Percentiles rank a stretch among this genome's conserved stretches.
Evolutionary conservation across 2,329 filamentous ascomycete genomes (phyloP).

Genomic region (Hymenoscyphus infarciens): DNA sequence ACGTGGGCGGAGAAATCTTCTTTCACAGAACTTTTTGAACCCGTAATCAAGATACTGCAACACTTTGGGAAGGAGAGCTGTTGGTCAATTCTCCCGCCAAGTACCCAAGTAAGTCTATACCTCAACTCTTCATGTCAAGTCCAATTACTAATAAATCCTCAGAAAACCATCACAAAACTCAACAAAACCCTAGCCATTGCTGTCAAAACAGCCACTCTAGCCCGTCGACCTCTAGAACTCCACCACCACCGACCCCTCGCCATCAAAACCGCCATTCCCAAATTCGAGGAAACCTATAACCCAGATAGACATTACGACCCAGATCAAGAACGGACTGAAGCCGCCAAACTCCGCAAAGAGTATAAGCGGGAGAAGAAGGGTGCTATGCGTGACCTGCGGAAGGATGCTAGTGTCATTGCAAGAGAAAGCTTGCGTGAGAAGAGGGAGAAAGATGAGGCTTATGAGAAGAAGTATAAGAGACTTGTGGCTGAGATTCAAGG

Average conservation of each 20-base stretch:
- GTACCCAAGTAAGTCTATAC: constrained; percentile 25
- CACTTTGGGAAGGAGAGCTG: constrained; percentile 56
- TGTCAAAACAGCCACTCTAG: constrained; percentile 58
- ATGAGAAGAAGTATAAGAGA: constrained; percentile 93
- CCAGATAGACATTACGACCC: constrained; percentile 97
- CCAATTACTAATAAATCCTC: constrained; percentile 20
- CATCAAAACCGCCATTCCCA: constrained; percentile 84
- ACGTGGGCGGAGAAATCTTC: constrained; percentile 71
- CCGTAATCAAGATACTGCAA: constrained; percentile 54
- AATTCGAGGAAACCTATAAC: constrained; percentile 94
- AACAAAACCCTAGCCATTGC: constrained; percentile 47
- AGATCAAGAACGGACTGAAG: constrained; percentile 81
- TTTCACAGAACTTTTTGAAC: constrained; percentile 75
- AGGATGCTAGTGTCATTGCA: constrained; percentile 91
- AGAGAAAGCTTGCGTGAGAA: constrained; percentile 87
- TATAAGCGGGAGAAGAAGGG: constrained; percentile 96
- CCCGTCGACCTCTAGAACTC: constrained; percentile 76
- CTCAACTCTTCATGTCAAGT: neutral
- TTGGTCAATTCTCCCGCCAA: constrained; percentile 46
- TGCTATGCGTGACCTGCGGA: constrained; percentile 86
- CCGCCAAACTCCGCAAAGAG: constrained; percentile 80
- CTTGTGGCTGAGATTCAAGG: constrained; percentile 93
- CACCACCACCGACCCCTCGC: constrained; percentile 86
- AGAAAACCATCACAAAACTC: constrained; percentile 28
- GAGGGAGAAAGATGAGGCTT: constrained; percentile 87